Conservation (phyloP, 2,329 filamentous ascomycete genomes). For the Akanthomyces lecanii region DNA sequence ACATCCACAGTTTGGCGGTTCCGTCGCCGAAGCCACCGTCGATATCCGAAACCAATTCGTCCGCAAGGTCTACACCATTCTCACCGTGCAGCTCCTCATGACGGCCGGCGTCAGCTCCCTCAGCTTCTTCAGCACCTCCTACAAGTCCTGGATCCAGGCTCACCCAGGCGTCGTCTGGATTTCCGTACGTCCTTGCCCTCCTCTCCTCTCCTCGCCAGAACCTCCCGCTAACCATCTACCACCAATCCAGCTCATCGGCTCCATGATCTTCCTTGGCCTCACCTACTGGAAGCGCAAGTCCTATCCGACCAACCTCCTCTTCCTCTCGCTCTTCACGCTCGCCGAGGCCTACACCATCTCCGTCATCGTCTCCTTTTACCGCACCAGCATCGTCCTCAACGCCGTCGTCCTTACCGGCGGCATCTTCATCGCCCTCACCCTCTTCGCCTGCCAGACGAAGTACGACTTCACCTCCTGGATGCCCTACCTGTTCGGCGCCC, state of each 20-base stretch:
- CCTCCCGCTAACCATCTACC: neutral
- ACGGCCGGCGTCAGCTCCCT: constrained; percentile 77
- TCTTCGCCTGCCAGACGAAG: constrained; percentile 95
- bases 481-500: constrained; percentile 84
- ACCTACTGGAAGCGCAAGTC: constrained; percentile 96
- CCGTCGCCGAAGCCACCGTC: constrained; percentile 86
- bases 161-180: constrained; percentile 82
- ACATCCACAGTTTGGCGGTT: constrained; percentile 70
- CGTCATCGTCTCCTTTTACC: constrained; percentile 88
- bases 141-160: constrained; percentile 81
- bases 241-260: constrained; percentile 60
- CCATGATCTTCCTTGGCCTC: constrained; percentile 77
- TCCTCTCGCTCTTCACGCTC: constrained; percentile 84
- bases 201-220: neutral
- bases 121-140: constrained; percentile 76
- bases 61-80: constrained; percentile 95
- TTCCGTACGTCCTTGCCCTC: constrained; percentile 50
- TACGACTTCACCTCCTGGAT: constrained; percentile 98
- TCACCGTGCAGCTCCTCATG: constrained; percentile 88
- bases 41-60: constrained; percentile 97
- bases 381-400: constrained; percentile 78
- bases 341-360: constrained; percentile 92
- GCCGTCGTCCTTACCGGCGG: constrained; percentile 84
- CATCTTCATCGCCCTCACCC: constrained; percentile 72
- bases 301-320: constrained; percentile 90